Percentiles rank a stretch among this genome's conserved stretches.
Conservation (phyloP, 169 alveolate species). For the Plasmodium billcollinsi region DNA sequence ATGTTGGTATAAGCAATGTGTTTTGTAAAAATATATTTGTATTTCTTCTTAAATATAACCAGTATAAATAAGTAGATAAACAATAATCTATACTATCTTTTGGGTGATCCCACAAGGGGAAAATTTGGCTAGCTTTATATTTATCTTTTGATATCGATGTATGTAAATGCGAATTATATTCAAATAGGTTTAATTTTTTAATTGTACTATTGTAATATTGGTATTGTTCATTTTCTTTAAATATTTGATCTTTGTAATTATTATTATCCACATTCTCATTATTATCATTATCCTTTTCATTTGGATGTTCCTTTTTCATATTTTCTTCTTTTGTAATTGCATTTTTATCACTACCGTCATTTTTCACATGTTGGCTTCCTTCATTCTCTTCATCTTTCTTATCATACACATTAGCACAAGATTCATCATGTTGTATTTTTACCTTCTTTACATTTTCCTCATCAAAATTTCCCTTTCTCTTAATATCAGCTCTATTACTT, state of each 20-base stretch:
- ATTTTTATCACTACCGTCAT: background rate
- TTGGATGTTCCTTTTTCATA: conserved; percentile 7
- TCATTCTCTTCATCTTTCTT: background rate
- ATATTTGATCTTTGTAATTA: background rate
- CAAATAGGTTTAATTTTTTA: conserved; percentile 36
- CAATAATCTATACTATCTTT: conserved; percentile 91
- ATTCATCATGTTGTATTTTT: background rate
- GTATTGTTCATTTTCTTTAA: conserved; percentile 9
- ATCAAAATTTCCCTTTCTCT: conserved; percentile 25
- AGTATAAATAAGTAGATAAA: conserved; percentile 89
- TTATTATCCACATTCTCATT: conserved; percentile 11
- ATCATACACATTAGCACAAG: conserved; percentile 4
- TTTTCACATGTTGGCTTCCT: background rate
- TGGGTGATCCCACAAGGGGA: conserved; percentile 91
- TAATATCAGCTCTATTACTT: conserved; percentile 19
- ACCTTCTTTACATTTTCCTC: conserved; percentile 14
- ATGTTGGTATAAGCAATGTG: conserved; percentile 85
- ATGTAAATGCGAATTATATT: conserved; percentile 52
- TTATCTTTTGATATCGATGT: conserved; percentile 73
- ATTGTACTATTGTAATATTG: conserved; percentile 22
- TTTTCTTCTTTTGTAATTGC: conserved; percentile 10
- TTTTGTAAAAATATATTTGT: conserved; percentile 90
- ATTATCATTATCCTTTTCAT: conserved; percentile 3
- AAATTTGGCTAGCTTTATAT: conserved; percentile 73
- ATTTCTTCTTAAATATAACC: conserved; percentile 90